Base-by-base conservation (phyloP, 2,329 filamentous ascomycete species). In the Pezicula rhizophila region DNA sequence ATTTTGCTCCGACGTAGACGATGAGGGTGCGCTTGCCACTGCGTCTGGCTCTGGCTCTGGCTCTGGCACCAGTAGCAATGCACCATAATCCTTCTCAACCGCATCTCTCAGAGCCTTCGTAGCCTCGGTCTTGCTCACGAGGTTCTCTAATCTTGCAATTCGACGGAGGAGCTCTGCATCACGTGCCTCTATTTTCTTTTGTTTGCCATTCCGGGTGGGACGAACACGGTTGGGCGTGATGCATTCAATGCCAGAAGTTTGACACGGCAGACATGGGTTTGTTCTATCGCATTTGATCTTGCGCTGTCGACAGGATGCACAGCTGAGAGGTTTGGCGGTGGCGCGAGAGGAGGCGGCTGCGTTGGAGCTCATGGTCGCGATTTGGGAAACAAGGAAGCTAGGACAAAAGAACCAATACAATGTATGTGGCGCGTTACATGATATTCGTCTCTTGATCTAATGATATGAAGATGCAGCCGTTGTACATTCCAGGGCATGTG, bases 211-310 rank as follows among this genome's bases (percentile, higher is more conserved):
- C 10, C 40, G 20, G 14, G 40, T 17, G 26, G 40, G 23, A 25
- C 40, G 40, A n/a, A 42, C 40, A 25, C 40, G 40, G 4, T 26
- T 42, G 3, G 40, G 40, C 5, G 40, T 42, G 20, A 42, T 26
- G 25, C 40, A 42, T 31, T 42, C 40, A 5, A 42, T 26, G 4
- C 40, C 40, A 26, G 23, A 23, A 3, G 12, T 15, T 6, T 42
- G 40, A 15, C 40, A 42, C 10, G 23, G 10, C 5, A 8, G 18
- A 25, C 40, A 42, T 5, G 40, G 40, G 25, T 42, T 42, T 15
- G 40, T 42, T 25, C 40, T 42, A 12, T 42, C 40, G 40, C 40
- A 42, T 42, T 28, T 42, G 40, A 42, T 42, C 40, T 42, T 42
- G 20, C 40, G 40, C 15, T 42, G 40, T 10, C 40, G 40, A 15